Conservation (phyloP, 2,329 filamentous ascomycete genomes). For the Penicillium brasilianum region DNA sequence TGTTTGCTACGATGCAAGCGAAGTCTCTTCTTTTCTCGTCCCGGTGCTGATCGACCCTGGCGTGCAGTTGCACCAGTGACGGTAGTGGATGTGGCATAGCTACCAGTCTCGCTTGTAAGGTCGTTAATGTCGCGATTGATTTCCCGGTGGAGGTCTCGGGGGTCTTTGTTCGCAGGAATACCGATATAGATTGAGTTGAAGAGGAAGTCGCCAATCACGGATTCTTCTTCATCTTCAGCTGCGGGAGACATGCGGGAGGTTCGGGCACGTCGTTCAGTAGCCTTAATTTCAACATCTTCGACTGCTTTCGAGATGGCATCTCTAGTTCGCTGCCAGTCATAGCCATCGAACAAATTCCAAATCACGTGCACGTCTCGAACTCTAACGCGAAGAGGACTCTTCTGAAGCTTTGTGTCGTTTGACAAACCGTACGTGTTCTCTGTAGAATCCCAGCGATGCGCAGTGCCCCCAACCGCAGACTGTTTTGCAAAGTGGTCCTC, state of each 20-base stretch:
- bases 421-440: constrained; percentile 74
- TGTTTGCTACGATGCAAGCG: constrained; percentile 82
- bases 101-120: constrained; percentile 84
- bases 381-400: constrained; percentile 75
- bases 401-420: constrained; percentile 64
- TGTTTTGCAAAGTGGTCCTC: constrained; percentile 76
- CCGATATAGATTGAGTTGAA: constrained; percentile 99
- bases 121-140: constrained; percentile 92
- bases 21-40: constrained; percentile 65
- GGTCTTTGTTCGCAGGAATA: constrained; percentile 83
- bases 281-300: constrained; percentile 81
- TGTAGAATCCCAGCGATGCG: constrained; percentile 79
- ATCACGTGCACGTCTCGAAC: constrained; percentile 90
- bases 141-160: constrained; percentile 75
- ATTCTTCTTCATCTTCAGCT: constrained; percentile 73
- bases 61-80: constrained; percentile 46
- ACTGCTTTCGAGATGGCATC: constrained; percentile 87
- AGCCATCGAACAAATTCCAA: constrained; percentile 97
- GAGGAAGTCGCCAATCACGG: constrained; percentile 88
- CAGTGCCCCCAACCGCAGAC: constrained; percentile 66
- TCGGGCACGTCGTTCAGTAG: constrained; percentile 72
- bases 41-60: constrained; percentile 40
- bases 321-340: constrained; percentile 90
- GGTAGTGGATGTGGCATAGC: constrained; percentile 75
- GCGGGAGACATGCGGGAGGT: constrained; percentile 60